Base-by-base conservation (phyloP, 2,329 filamentous ascomycete genomes). In the Penicillium hordei region DNA sequence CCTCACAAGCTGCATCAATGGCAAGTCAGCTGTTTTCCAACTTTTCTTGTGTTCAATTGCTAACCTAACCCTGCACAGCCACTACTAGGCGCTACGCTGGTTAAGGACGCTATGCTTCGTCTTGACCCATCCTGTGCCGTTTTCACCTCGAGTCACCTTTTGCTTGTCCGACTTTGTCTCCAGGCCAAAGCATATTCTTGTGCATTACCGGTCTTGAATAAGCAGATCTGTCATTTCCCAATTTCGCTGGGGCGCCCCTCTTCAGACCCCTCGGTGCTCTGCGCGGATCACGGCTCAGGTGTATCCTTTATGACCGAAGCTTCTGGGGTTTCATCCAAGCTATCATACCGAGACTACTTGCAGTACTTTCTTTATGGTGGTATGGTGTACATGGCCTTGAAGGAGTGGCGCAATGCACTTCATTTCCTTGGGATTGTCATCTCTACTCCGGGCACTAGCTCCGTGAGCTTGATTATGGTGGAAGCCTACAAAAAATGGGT, bases 401-500 rank as follows among this genome's bases (percentile, higher is more conserved):
- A 82, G 57, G 75, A 85, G 60, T 93, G 89, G 88, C 69, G 75
- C 19, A 83, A 82, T 57, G 88, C 89, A 0, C 75, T 81, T 17
- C 80, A 81, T 38, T 85, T 86, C 31, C 80, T 92, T 27, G 84
- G 86, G 64, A 81, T 84, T 58, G 83, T 85, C 43, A 79, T 96
- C 36, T 84, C 87, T 3, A 86, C 87, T 57, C 90, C 92, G 0
- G 79, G 82, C 0, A 81, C 79, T 51, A 87, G 86, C 21, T 78
- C 81, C 33, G 81, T 85, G 36, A 93, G 88, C 73, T 88, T 86
- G 71, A 82, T 95, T 50, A 94, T 94, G 89, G 81, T 89, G 4
- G 91, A 96, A 64, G 90, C 91, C 6, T 93, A 96, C 79, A 95
- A 93, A 77, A 95, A 93, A 75, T 97, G 91, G 89, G 72, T 95